Conservation (phyloP, 169 alveolate species). For the Plasmodium vivax region DNA sequence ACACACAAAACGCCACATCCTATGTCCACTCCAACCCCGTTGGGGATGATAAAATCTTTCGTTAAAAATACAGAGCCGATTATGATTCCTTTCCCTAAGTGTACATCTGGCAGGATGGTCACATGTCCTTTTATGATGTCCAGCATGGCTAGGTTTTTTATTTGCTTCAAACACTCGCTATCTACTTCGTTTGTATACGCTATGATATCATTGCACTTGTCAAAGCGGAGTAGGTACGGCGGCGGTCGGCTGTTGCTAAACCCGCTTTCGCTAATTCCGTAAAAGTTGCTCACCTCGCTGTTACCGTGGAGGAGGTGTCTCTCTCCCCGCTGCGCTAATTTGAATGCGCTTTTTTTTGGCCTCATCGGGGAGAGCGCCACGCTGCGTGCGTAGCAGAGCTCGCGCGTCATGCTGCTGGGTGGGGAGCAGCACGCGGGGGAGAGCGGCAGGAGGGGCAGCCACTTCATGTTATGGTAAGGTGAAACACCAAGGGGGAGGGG, state of each 20-base stretch:
- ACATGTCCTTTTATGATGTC: slow-evolving; percentile 78
- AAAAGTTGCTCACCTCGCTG: slow-evolving; percentile 14
- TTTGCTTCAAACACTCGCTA: slow-evolving; percentile 63
- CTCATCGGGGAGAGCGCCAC: neutral
- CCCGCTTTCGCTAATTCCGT: slow-evolving; percentile 17
- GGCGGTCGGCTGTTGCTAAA: slow-evolving; percentile 10
- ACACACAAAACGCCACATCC: slow-evolving; percentile 82
- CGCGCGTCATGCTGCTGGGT: slow-evolving; percentile 26
- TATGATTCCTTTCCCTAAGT: slow-evolving; percentile 84
- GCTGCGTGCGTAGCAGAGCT: neutral
- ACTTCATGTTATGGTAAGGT: slow-evolving; percentile 22
- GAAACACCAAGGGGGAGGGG: neutral
- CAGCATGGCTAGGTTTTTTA: slow-evolving; percentile 55
- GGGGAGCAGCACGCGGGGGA: neutral
- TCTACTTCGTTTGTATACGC: slow-evolving; percentile 60
- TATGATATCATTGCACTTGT: slow-evolving; percentile 43
- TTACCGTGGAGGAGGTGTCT: neutral
- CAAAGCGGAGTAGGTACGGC: slow-evolving; percentile 46
- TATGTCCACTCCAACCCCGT: slow-evolving; percentile 83
- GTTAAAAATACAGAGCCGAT: slow-evolving; percentile 80
- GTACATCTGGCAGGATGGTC: slow-evolving; percentile 85
- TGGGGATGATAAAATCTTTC: slow-evolving; percentile 77
- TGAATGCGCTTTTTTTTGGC: neutral
- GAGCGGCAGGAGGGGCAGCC: neutral
- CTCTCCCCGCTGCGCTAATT: neutral